Evolutionary conservation across 345 rosid species (phyloP), one percentile per base, ranked within the genome.

Genomic region (Heritiera fomes): DNA sequence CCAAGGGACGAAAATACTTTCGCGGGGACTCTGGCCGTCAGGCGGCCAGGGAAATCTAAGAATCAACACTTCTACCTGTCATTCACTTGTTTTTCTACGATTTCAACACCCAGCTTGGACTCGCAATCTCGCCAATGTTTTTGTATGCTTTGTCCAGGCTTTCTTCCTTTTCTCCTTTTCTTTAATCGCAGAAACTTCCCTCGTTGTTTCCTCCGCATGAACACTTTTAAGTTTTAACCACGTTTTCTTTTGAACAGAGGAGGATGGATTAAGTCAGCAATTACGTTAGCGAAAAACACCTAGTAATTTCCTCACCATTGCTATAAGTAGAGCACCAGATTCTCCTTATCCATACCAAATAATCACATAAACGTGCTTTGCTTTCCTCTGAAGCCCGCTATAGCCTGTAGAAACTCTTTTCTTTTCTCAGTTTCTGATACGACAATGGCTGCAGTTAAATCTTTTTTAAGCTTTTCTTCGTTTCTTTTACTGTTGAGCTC

Each of bases 31-130:
- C 5, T 4, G 49, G 76, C 49, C 34, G 50, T 55, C 64, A 15
- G 76, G 76, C 76, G 49, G 76, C 76, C 76, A 10, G 12, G 34
- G 47, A 73, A 38, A 34, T 38, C 34, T 38, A 38, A 73, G 12
- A 72, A 53, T 53, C 62, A 53, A 72, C 41, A 43, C 8, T 59
- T 38, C 0, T 41, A 12, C 14, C 10, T 60, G 12, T 7, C 58
- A 7, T 23, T 59, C 46, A 20, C 41, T 49, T 38, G 32, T 49
- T 43, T 62, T 52, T 17, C 60, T 7, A 49, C 2, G 61, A 71
- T n/a, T 73, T 73, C 76, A 3, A 60, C 78, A 72, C 72, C 82
- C 84, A 81, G 75, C 38, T 80, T 87, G 18, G 81, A 84, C 87
- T 79, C 60, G 79, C 66, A 81, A 77, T 73, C 70, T 62, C 43